Evolutionary conservation across 805 yeast species (phyloP).

Genomic region (Yarrowia sp.): DNA sequence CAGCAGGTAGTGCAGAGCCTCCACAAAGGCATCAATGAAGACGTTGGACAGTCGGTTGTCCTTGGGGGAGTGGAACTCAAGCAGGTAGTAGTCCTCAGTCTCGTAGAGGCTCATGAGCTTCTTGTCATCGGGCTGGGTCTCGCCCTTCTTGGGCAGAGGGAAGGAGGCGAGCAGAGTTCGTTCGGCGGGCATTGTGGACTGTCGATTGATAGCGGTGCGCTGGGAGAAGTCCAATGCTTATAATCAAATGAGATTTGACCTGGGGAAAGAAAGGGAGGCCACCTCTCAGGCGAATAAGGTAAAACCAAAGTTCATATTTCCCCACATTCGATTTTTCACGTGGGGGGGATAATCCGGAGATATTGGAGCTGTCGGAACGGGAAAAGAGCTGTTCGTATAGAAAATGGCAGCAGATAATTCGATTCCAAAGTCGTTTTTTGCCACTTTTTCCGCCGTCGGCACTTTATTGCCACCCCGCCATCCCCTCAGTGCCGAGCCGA

Average conservation of each 20-base stretch:
- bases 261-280: not conserved
- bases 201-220: not conserved
- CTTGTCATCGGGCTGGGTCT: conserved; percentile 13
- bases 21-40: conserved; percentile 38
- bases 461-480: not conserved
- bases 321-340: not conserved
- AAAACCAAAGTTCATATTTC: not conserved
- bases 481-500: not conserved
- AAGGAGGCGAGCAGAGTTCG: conserved; percentile 17
- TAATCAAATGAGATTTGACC: not conserved
- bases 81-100: conserved; percentile 36
- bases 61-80: conserved; percentile 39
- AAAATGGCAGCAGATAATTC: not conserved
- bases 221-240: not conserved
- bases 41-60: conserved; percentile 41
- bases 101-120: conserved; percentile 48
- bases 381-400: too few relatives aligned
- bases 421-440: not conserved
- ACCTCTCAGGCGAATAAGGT: not conserved
- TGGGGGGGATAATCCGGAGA: not conserved
- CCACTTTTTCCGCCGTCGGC: not conserved
- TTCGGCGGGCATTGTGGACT: conserved; percentile 9
- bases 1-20: conserved; percentile 37
- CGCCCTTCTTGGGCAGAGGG: conserved; percentile 21
- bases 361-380: not conserved